Conservation (phyloP, 2,329 filamentous ascomycete species). For the Colletotrichum endophyticum region DNA sequence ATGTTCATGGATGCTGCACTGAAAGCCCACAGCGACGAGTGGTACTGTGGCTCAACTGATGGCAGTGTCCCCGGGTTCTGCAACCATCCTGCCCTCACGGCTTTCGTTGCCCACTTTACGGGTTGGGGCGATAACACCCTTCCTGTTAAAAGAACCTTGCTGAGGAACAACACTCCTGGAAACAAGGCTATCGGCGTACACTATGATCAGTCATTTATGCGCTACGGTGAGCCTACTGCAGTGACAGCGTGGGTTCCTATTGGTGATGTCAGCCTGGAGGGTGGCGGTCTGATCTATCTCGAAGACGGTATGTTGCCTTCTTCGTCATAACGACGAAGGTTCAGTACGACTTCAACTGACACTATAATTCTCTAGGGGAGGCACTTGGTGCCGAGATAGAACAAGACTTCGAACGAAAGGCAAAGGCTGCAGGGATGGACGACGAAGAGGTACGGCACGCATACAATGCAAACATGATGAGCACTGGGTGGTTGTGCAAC, state of each 20-base stretch:
- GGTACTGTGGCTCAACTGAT: slow-evolving; percentile 43
- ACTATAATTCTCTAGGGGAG: not conserved
- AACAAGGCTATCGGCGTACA: slow-evolving; percentile 65
- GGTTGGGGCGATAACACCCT: slow-evolving; percentile 51
- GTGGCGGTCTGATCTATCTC: slow-evolving; percentile 64
- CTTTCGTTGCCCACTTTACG: slow-evolving; percentile 55
- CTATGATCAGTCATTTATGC: slow-evolving; percentile 64
- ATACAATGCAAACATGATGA: slow-evolving; percentile 66
- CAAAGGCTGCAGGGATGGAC: slow-evolving; percentile 50
- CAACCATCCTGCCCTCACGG: slow-evolving; percentile 52
- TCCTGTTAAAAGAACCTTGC: slow-evolving; percentile 44
- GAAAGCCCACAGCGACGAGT: slow-evolving; percentile 55
- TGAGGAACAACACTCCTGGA: slow-evolving; percentile 61
- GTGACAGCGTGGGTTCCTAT: slow-evolving; percentile 64
- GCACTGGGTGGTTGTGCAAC: slow-evolving; percentile 53
- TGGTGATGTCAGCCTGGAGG: slow-evolving; percentile 56
- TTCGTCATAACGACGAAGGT: not conserved
- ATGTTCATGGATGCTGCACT: slow-evolving; percentile 46
- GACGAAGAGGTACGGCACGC: slow-evolving; percentile 55
- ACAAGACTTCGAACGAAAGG: slow-evolving; percentile 43
- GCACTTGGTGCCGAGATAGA: slow-evolving; percentile 40
- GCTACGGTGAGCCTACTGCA: slow-evolving; percentile 57
- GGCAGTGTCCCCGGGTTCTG: slow-evolving; percentile 40
- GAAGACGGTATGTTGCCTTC: slow-evolving; percentile 41
- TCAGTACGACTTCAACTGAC: not conserved